phyloP scores from a whole-genome alignment of 1,284 basidiomycete genomes.

The Leccinum griseonigrum region DNA sequence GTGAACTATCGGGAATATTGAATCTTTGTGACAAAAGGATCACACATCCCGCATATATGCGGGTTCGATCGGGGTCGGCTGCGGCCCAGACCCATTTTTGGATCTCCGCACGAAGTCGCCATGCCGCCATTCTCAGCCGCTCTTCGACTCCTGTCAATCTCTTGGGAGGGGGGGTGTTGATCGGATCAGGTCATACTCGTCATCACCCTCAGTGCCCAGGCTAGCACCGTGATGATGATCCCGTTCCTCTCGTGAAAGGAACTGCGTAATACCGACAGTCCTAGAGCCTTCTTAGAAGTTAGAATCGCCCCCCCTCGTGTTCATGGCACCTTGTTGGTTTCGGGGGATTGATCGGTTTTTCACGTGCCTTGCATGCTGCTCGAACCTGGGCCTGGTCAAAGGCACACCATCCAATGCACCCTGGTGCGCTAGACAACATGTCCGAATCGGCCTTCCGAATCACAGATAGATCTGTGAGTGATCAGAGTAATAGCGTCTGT shows the following conservation, averaged over 20 bases:
- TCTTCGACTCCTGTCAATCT: conserved; percentile 20
- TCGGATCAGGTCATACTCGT: conserved; percentile 1
- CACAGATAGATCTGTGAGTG: conserved; percentile 16
- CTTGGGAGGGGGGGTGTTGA: neutral
- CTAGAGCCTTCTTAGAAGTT: conserved; percentile 11
- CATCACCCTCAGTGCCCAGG: neutral
- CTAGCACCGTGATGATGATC: neutral
- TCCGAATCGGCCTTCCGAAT: conserved; percentile 8
- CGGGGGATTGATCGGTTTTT: conserved; percentile 28
- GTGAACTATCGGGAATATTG: conserved; percentile 30
- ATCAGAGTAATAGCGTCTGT: conserved; percentile 17
- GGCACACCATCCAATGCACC: conserved; percentile 19
- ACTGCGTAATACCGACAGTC: neutral
- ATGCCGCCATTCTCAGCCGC: conserved; percentile 25
- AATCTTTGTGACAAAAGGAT: conserved; percentile 30
- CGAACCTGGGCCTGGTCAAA: conserved; percentile 26
- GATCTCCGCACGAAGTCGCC: conserved; percentile 32
- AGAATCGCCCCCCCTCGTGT: conserved; percentile 25
- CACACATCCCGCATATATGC: conserved; percentile 33
- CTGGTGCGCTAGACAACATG: conserved; percentile 14
- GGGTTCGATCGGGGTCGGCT: conserved; percentile 40
- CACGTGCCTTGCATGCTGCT: conserved; percentile 27
- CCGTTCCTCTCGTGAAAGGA: neutral
- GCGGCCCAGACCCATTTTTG: conserved; percentile 36
- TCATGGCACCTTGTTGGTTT: conserved; percentile 27